Percentiles rank a stretch among this genome's conserved stretches.
These are phyloP conservation scores for Rhytidhysteron rufulum DNA, from an alignment of 2,329 filamentous ascomycete species.

Conservation along the genomic window DNA sequence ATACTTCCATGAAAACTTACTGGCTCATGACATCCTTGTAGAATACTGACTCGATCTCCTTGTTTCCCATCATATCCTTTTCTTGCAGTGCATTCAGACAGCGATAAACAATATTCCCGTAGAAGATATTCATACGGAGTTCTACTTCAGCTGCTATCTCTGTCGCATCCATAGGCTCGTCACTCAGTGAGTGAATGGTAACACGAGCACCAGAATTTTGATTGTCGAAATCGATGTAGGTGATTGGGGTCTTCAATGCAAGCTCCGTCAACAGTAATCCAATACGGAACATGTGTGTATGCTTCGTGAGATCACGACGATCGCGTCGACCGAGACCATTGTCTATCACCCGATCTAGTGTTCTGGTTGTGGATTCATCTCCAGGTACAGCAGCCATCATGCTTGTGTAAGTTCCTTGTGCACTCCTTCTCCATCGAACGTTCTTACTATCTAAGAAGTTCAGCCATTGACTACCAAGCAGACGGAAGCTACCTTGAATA, in stretches of 20 bases:
- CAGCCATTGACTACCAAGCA: slow-evolving; percentile 24
- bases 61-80: slow-evolving; percentile 12
- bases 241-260: slow-evolving; percentile 15
- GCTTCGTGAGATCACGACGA: slow-evolving; percentile 13
- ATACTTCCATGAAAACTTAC: no score
- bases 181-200: slow-evolving; percentile 8
- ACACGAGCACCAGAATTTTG: slow-evolving; percentile 10
- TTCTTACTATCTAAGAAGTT: slow-evolving; percentile 18
- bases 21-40: slow-evolving; percentile 17
- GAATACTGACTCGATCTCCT: slow-evolving; percentile 15
- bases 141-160: slow-evolving; percentile 22
- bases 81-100: slow-evolving; percentile 18
- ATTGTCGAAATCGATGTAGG: slow-evolving; percentile 13
- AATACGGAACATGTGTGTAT: slow-evolving; percentile 23
- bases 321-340: slow-evolving; percentile 7
- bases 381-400: slow-evolving; percentile 20
- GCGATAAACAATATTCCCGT: slow-evolving; percentile 22
- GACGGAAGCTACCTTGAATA: slow-evolving; percentile 15
- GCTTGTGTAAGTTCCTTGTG: slow-evolving; percentile 15
- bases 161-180: slow-evolving; percentile 12
- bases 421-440: slow-evolving; percentile 19
- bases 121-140: slow-evolving; percentile 11
- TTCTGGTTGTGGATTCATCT: slow-evolving; percentile 9
- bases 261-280: slow-evolving; percentile 22
- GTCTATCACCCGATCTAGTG: slow-evolving; percentile 12